Evolutionary conservation across 108 stramenopile genomes (phyloP).

Genomic region (Skeletonema costatum): DNA sequence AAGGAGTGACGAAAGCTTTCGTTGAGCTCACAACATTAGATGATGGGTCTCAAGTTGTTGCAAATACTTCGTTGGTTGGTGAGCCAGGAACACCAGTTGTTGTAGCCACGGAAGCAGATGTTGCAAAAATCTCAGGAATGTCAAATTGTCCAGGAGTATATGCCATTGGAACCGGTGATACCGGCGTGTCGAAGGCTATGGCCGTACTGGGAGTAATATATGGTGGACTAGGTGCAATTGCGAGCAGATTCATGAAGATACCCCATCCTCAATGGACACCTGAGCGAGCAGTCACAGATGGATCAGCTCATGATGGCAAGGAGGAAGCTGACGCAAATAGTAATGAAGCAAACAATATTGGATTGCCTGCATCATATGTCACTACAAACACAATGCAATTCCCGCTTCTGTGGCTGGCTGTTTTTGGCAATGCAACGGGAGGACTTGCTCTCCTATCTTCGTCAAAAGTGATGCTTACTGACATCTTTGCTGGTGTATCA

Average conservation of each 20-base stretch:
- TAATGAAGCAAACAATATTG: conserved; percentile 24
- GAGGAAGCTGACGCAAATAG: background rate
- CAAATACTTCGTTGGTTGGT: conserved; percentile 31
- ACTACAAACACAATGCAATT: conserved; percentile 71
- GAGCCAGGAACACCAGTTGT: conserved; percentile 56
- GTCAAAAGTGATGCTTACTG: conserved; percentile 86
- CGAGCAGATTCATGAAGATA: conserved; percentile 51
- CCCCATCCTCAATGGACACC: conserved; percentile 64
- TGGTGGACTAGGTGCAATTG: conserved; percentile 50
- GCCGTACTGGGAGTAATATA: conserved; percentile 50
- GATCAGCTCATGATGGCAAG: background rate
- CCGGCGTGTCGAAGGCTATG: conserved; percentile 62
- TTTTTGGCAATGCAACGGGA: conserved; percentile 77
- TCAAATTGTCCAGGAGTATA: conserved; percentile 55
- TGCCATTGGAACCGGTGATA: conserved; percentile 63
- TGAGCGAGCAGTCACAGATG: background rate
- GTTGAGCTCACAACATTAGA: conserved; percentile 52
- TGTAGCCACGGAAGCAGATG: conserved; percentile 56
- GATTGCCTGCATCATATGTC: conserved; percentile 48
- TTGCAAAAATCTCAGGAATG: conserved; percentile 28
- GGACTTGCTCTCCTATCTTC: conserved; percentile 79
- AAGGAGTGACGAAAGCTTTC: background rate
- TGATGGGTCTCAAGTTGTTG: conserved; percentile 62
- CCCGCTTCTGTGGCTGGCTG: conserved; percentile 68
- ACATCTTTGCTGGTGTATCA: conserved; percentile 74